Percentiles rank a stretch among this genome's conserved stretches.
These are phyloP conservation scores for Rhododendron mucronatum DNA, from an alignment of 148 eudicot genomes.

Conservation along the genomic window DNA sequence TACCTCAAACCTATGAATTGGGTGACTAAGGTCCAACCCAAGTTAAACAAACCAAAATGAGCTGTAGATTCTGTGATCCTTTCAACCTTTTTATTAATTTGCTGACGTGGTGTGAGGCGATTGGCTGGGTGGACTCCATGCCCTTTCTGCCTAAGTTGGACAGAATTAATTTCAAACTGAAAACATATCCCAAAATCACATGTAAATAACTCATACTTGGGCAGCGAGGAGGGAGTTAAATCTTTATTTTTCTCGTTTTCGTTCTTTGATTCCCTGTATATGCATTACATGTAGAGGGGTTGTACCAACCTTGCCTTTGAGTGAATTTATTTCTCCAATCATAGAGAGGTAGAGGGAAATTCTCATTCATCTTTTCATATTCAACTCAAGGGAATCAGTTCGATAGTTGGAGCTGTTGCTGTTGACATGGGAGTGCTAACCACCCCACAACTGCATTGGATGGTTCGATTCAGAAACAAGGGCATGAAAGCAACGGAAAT, in stretches of 20 bases:
- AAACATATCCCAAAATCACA: neutral
- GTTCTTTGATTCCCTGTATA: neutral
- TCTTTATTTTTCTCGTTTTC: neutral
- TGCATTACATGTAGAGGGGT: neutral
- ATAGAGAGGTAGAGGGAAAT: neutral
- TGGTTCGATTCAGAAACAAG: conserved; percentile 89
- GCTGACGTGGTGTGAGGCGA: neutral
- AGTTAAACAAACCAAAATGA: neutral
- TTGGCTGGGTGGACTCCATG: neutral
- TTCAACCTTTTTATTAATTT: neutral
- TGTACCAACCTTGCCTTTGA: neutral
- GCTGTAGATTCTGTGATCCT: neutral
- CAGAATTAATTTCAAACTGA: neutral
- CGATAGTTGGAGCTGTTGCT: conserved; percentile 56
- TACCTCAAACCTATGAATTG: too few relatives aligned
- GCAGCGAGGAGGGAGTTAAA: neutral
- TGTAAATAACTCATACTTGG: neutral
- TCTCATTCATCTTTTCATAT: conserved; percentile 10
- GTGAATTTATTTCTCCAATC: neutral
- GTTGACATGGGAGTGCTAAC: conserved; percentile 82
- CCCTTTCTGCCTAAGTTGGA: neutral
- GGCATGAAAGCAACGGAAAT: conserved; percentile 63
- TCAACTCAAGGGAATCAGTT: conserved; percentile 61
- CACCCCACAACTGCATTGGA: conserved; percentile 96
- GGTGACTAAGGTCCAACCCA: too few relatives aligned